Conservation (phyloP, 352 stramenopile genomes). For the Globisporangium barbulae region DNA sequence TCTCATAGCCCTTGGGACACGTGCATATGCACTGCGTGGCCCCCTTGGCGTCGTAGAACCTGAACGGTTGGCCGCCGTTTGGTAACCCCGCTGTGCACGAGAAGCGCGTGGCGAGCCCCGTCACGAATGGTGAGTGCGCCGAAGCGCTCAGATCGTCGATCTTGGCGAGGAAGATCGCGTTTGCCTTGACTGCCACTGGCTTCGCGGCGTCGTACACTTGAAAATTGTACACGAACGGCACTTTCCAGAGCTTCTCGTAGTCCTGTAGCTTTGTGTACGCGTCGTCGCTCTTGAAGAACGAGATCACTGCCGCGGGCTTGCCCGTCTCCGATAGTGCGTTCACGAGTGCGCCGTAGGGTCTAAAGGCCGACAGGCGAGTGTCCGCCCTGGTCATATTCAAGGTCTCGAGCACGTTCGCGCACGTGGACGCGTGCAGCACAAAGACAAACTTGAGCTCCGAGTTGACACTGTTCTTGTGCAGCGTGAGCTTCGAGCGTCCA, state of each 20-base stretch:
- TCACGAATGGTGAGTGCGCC: conserved; percentile 1
- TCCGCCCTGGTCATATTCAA: not conserved
- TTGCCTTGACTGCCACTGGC: not conserved
- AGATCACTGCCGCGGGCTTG: not conserved
- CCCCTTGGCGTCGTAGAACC: conserved; percentile 1
- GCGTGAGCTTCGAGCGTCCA: conserved; percentile 5
- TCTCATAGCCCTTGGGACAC: conserved; percentile 22
- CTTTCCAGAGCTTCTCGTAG: not conserved
- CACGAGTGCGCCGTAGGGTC: not conserved
- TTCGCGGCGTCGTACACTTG: conserved; percentile 11
- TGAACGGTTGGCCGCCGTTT: conserved; percentile 14
- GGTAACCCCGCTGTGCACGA: conserved; percentile 14
- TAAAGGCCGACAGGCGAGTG: conserved; percentile 5
- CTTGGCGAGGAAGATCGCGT: conserved; percentile 14
- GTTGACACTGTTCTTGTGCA: conserved; percentile 1
- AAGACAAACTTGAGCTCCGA: conserved; percentile 16
- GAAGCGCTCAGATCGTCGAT: conserved; percentile 1
- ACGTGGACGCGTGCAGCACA: conserved; percentile 1
- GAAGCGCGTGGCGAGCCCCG: not conserved
- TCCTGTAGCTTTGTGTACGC: conserved; percentile 8
- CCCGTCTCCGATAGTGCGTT: not conserved
- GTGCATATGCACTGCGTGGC: conserved; percentile 17
- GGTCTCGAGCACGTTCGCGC: not conserved
- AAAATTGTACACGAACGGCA: conserved; percentile 16
- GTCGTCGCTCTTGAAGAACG: conserved; percentile 12